Evolutionary conservation across 805 yeast species (phyloP).

Genomic region (Ogataea populi-albae): DNA sequence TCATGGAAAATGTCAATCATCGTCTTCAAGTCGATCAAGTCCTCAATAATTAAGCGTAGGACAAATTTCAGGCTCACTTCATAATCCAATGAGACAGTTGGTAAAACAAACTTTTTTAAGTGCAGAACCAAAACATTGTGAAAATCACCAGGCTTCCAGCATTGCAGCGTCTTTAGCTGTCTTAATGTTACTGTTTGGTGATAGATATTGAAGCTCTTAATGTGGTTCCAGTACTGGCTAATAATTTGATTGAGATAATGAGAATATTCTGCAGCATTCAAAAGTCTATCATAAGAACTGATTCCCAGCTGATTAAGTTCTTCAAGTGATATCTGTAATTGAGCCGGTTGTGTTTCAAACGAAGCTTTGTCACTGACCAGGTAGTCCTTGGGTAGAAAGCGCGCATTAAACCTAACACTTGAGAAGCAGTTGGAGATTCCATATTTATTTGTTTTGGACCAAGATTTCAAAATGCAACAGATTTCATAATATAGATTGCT

Average conservation of each 20-base stretch:
- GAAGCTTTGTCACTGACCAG: neutral
- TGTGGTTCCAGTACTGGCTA: conserved; percentile 24
- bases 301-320: conserved; percentile 26
- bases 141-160: conserved; percentile 38
- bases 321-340: conserved; percentile 12
- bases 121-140: conserved; percentile 21
- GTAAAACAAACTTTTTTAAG: conserved; percentile 27
- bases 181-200: conserved; percentile 8
- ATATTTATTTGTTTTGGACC: conserved; percentile 19
- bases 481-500: conserved; percentile 17
- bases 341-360: neutral
- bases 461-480: conserved; percentile 12
- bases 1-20: conserved; percentile 32
- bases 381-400: conserved; percentile 6
- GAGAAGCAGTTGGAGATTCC: conserved; percentile 7
- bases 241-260: conserved; percentile 27
- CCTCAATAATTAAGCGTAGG: conserved; percentile 36
- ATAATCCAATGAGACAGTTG: conserved; percentile 34
- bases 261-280: conserved; percentile 32
- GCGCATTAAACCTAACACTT: conserved; percentile 7
- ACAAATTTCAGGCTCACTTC: conserved; percentile 36
- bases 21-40: conserved; percentile 33
- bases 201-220: conserved; percentile 21
- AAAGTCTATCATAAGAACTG: conserved; percentile 26
- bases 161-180: conserved; percentile 31